Evolutionary conservation across 306 rosid genomes (phyloP), one percentile per base, ranked within the genome.

Genomic region (Sicyos edulis): DNA sequence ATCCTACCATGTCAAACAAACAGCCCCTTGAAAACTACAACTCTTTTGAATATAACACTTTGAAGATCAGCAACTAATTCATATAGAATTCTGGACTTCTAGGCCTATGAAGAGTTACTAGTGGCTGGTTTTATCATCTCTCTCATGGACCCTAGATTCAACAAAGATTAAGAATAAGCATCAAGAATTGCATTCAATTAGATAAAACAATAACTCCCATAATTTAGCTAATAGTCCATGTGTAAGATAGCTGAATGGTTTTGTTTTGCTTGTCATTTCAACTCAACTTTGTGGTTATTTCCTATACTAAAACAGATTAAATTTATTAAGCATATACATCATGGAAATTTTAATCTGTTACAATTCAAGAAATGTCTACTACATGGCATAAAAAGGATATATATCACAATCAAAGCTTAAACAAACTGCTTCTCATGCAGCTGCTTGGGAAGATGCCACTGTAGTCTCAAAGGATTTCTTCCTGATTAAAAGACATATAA

Each of bases 401-500:
- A 49, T 49, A 49, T 49, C 14, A 68, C 42, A 68, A 19, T 13
- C 19, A 2, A 47, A 47, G 72, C 55, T 49, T 7, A 49, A 24
- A 70, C 60, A 70, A 51, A 24, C 16, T 40, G 45, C 45, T 32
- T 2, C 14, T 86, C 82, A 91, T 70, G 81, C 93, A 61, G 47
- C 75, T 70, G 76, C 81, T 81, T 83, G 89, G 54, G 90, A 77
- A 0, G 89, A 78, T 79, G 90, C 78, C 59, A 79, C 70, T 15
- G 85, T 79, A 34, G 89, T 81, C 49, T 86, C 96, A 37, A 92
- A 92, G 10, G 97, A 89, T 74, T 81, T 89, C 86, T 83, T 89
- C 87, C 95, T 84, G 70, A 89, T 83, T 58, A 92, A 74, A 57
- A 92, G 95, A 75, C 96, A 85, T 53, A 93, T 92, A 78, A 92